phyloP scores from a whole-genome alignment of 225 moss, liverwort and hornwort species.

The Bryum argenteum region DNA sequence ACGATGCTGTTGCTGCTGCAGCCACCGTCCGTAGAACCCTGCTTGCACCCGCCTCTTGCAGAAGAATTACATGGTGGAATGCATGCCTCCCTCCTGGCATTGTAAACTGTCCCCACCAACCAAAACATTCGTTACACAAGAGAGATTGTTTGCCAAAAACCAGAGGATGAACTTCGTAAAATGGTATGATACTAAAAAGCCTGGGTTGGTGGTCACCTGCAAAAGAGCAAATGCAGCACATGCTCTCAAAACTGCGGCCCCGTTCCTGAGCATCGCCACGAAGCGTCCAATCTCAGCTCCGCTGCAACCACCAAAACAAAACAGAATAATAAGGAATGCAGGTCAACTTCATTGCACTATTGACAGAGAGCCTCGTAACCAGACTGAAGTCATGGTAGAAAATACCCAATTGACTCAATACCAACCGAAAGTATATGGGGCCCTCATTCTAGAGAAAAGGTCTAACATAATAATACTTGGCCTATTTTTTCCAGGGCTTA shows the following conservation, averaged over 20 bases:
- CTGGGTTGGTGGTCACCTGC: slow-evolving; percentile 50
- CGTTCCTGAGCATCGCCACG: slow-evolving; percentile 85
- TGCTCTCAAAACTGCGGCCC: slow-evolving; percentile 69
- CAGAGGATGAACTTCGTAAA: not conserved
- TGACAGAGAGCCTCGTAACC: too few species aligned
- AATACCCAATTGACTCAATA: too few species aligned
- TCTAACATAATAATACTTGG: too few species aligned
- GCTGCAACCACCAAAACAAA: slow-evolving; percentile 47
- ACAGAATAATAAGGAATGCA: slow-evolving; percentile 1
- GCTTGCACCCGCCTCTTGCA: slow-evolving; percentile 69
- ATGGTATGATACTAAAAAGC: not conserved
- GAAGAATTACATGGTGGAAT: slow-evolving; percentile 80
- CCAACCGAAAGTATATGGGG: too few species aligned
- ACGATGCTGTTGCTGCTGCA: slow-evolving; percentile 49
- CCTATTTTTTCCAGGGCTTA: too few species aligned
- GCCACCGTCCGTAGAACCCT: slow-evolving; percentile 32
- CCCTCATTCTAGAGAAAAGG: too few species aligned
- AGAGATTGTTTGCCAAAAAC: not conserved
- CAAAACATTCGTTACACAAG: not conserved
- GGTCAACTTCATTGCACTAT: too few species aligned
- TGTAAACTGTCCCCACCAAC: slow-evolving; percentile 59
- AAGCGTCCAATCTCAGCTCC: slow-evolving; percentile 97
- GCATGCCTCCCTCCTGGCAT: slow-evolving; percentile 97
- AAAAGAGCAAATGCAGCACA: slow-evolving; percentile 96
- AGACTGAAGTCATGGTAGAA: too few species aligned